Conservation (phyloP, 2,329 filamentous ascomycete species). For the Dothidotthia symphoricarpi region DNA sequence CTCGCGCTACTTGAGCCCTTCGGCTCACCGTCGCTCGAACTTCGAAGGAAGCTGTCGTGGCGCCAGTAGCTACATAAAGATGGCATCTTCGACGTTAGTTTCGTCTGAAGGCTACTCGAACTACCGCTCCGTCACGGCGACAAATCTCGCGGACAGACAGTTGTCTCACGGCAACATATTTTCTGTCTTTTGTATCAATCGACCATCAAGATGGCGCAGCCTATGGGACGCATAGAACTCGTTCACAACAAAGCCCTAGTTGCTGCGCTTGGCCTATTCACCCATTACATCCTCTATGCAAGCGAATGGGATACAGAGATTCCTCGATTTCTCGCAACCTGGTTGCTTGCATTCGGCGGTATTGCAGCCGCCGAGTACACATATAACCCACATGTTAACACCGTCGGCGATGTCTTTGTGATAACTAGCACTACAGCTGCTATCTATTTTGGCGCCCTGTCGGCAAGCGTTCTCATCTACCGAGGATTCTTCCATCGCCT, state of each 20-base stretch:
- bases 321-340: constrained; percentile 14
- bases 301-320: constrained; percentile 27
- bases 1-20: no score
- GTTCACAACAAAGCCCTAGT: constrained; percentile 21
- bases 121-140: no score
- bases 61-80: no score
- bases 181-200: background rate
- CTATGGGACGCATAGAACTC: constrained; percentile 10
- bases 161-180: no score
- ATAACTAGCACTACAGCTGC: constrained; percentile 10
- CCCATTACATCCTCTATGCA: constrained; percentile 22
- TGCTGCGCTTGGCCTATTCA: constrained; percentile 21
- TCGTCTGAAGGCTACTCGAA: no score
- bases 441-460: constrained; percentile 24
- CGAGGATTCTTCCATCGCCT: constrained; percentile 44
- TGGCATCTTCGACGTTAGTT: no score
- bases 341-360: constrained; percentile 16
- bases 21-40: no score
- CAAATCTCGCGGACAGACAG: no score
- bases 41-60: no score
- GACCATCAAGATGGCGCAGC: constrained; percentile 7
- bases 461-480: constrained; percentile 41
- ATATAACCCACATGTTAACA: constrained; percentile 9
- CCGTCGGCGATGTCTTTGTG: constrained; percentile 9
- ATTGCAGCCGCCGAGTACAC: constrained; percentile 19